Evolutionary conservation across 2,329 filamentous ascomycete species (phyloP).

Genomic region (Xylaria sp.): DNA sequence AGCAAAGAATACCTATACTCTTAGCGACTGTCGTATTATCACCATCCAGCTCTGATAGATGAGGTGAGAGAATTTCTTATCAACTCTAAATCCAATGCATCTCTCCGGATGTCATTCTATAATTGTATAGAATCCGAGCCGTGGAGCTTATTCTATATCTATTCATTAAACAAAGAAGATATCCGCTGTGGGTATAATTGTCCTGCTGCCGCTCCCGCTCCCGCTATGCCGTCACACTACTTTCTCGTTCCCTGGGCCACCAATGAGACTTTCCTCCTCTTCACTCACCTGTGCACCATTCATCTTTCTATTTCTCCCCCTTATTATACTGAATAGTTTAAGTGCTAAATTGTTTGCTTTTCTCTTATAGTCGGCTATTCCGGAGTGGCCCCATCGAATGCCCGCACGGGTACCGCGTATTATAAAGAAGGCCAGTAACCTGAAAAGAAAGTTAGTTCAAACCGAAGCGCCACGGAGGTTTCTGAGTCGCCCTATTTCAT

Average conservation of each 20-base stretch:
- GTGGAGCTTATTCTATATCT: neutral
- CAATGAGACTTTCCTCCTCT: slow-evolving; percentile 20
- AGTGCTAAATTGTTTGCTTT: neutral
- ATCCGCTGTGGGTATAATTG: neutral
- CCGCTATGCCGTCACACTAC: neutral
- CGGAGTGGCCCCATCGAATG: slow-evolving; percentile 6
- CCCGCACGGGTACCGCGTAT: neutral
- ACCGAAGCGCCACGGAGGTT: neutral
- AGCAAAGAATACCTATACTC: neutral
- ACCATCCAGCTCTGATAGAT: neutral
- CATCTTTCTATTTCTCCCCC: neutral
- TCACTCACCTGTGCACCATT: neutral
- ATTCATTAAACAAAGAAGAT: neutral
- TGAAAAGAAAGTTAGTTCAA: neutral
- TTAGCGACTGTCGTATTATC: neutral
- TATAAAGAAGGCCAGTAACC: neutral
- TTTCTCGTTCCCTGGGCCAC: neutral
- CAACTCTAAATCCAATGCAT: neutral
- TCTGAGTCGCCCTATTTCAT: neutral
- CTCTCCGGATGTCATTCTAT: neutral
- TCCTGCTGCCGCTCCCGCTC: neutral
- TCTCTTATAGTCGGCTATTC: slow-evolving; percentile 5
- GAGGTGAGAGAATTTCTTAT: neutral
- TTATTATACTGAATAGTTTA: neutral
- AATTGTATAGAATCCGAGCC: neutral